Percentiles rank a stretch among this genome's conserved stretches.
These are phyloP conservation scores for Celoporthe dispersa DNA, from an alignment of 2,329 filamentous ascomycete species.

Conservation along the genomic window DNA sequence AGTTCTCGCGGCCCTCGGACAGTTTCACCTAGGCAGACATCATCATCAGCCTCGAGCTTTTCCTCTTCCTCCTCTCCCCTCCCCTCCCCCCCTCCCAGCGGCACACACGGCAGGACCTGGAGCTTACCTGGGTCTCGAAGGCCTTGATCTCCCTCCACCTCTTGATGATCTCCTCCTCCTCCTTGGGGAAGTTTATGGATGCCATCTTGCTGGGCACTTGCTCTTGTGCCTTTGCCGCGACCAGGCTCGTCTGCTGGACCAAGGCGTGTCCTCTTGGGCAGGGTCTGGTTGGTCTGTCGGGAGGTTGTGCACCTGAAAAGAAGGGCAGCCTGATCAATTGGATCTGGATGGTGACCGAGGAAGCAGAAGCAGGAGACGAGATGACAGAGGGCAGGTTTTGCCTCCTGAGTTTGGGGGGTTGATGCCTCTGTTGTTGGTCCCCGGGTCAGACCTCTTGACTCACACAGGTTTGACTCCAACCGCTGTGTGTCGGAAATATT, in stretches of 20 bases:
- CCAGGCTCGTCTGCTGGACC: constrained; percentile 5
- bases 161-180: constrained; percentile 83
- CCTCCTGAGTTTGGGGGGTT: not conserved
- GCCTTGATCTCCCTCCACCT: constrained; percentile 92
- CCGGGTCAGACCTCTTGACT: constrained; percentile 23
- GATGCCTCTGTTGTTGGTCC: constrained; percentile 8
- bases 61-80: too few relatives aligned
- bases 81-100: not conserved
- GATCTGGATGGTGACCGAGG: too few relatives aligned
- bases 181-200: constrained; percentile 91
- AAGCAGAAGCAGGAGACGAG: not conserved
- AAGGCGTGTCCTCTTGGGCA: not conserved
- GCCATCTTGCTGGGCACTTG: constrained; percentile 50
- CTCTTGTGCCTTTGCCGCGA: constrained; percentile 14
- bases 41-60: constrained; percentile 10
- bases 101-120: not conserved
- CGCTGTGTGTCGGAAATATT: constrained; percentile 8
- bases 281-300: not conserved
- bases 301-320: not conserved
- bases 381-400: not conserved
- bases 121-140: constrained; percentile 76
- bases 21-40: constrained; percentile 65
- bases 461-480: constrained; percentile 27
- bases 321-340: constrained; percentile 6
- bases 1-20: constrained; percentile 79